Base-by-base conservation (phyloP, 192 early-diverging fungal species). In the Backusella psychrophila region DNA sequence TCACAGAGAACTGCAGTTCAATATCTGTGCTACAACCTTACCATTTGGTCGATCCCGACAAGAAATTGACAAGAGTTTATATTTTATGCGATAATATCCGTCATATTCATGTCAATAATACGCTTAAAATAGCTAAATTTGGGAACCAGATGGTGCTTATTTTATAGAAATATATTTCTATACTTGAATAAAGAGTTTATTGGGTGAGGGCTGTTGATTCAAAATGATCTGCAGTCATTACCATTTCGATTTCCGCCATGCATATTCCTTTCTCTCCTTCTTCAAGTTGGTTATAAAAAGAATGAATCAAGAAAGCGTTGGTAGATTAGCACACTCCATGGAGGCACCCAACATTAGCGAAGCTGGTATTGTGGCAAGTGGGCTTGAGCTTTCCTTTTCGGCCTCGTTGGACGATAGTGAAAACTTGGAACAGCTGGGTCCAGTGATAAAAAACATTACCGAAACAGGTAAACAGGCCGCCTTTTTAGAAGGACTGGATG, bases 401-500 rank as follows among this genome's bases (percentile, higher is more conserved):
- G 42, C 29, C 15, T 56, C 77, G 4, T 39, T 82, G 29, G 80
- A 81, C 73, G 89, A 90, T 73, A 81, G 83, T 23, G 93, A 94
- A 63, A 92, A 89, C 73, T 79, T 95, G 77, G 93, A 95, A 83
- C 93, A 94, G 78, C 84, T 95, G 0, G 93, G 93, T 0, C 93
- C 93, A 23, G 87, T 93, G 34, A 95, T 99, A 79, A 97, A 96
- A 79, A 93, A 93, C 7, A 92, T 99, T 26, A 92, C 96, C 71
- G 91, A 94, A 59, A 88, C 92, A 36, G 91, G 92, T 66, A 93
- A 94, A 80, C 93, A 97, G 81, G 91, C 94, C 44, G 87, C 89
- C 35, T 98, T 98, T 72, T 81, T 91, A 15, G 93, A 97, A 39
- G 93, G 95, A 68, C 87, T 99, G 15, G 86, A 90, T 34, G 42